These are phyloP conservation scores for Camellia granthamiana DNA, from an alignment of 148 eudicot genomes.

Conservation along the genomic window DNA sequence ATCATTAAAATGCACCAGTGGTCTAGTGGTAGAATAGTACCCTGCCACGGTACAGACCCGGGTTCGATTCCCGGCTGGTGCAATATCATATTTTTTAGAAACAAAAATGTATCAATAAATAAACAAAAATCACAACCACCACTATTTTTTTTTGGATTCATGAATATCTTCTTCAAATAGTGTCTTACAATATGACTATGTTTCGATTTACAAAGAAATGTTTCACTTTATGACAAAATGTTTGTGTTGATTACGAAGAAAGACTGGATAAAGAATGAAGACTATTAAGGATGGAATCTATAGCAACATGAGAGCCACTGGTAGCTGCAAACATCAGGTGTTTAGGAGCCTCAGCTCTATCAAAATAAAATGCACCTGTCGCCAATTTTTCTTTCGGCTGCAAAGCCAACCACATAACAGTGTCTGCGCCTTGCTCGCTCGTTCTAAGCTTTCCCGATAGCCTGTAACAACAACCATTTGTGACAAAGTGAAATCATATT, in stretches of 20 bases:
- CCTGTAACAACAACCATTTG: conserved; percentile 27
- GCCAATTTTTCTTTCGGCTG: conserved; percentile 69
- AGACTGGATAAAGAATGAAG: conserved; percentile 49
- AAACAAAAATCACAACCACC: neutral
- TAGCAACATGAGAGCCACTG: conserved; percentile 53
- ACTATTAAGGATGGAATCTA: conserved; percentile 44
- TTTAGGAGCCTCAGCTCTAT: conserved; percentile 84
- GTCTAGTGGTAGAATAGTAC: conserved; percentile 62
- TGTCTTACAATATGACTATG: neutral
- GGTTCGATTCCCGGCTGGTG: conserved; percentile 61
- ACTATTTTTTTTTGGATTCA: too few relatives aligned
- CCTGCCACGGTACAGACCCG: conserved; percentile 61
- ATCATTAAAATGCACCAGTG: conserved; percentile 28
- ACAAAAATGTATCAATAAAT: neutral
- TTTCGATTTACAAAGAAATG: neutral
- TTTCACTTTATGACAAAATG: neutral
- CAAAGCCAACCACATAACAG: conserved; percentile 75
- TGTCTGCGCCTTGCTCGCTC: conserved; percentile 89
- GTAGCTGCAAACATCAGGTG: conserved; percentile 72
- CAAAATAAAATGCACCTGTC: conserved; percentile 80
- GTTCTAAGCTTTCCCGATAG: conserved; percentile 73
- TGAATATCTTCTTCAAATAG: neutral
- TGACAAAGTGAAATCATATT: neutral
- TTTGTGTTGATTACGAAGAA: conserved; percentile 8
- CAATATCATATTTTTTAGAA: neutral